phyloP scores from a whole-genome alignment of 345 rosid genomes.

The Citrus unshiu region DNA sequence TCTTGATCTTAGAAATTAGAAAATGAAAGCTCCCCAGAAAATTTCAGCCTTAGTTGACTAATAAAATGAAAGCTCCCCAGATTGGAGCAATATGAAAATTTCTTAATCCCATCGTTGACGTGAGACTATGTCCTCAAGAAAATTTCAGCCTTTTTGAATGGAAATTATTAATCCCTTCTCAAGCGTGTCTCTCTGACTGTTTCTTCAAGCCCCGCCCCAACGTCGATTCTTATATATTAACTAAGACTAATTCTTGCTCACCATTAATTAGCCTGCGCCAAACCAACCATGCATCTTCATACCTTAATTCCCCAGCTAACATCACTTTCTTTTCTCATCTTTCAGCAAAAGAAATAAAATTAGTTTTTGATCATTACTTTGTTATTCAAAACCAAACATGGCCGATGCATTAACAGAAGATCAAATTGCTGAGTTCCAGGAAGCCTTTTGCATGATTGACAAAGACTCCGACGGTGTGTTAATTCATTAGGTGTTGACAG shows the following conservation, averaged over 20 bases:
- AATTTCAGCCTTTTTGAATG: conserved; percentile 14
- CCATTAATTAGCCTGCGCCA: no score
- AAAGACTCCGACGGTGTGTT: conserved; percentile 46
- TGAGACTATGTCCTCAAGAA: background rate
- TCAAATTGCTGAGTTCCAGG: conserved; percentile 48
- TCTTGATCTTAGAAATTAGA: no score
- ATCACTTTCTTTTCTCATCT: no score
- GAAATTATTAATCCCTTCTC: background rate
- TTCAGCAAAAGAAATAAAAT: no score
- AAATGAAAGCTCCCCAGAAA: background rate
- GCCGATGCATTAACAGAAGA: conserved; percentile 40
- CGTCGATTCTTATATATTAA: no score
- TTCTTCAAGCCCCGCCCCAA: background rate
- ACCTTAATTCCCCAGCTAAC: no score
- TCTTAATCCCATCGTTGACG: background rate
- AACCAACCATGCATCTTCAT: no score
- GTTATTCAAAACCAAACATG: conserved; percentile 21
- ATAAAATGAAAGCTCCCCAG: background rate
- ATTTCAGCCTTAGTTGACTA: background rate
- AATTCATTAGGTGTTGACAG: no score
- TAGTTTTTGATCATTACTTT: no score
- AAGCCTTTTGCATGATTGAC: conserved; percentile 54
- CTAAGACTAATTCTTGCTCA: no score
- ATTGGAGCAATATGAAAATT: background rate
- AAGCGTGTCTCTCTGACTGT: conserved; percentile 17